Percentiles rank a stretch among this genome's conserved stretches.
These are phyloP conservation scores for Paracorniculantispora psalliotae DNA, from an alignment of 2,329 filamentous ascomycete genomes.

Conservation along the genomic window DNA sequence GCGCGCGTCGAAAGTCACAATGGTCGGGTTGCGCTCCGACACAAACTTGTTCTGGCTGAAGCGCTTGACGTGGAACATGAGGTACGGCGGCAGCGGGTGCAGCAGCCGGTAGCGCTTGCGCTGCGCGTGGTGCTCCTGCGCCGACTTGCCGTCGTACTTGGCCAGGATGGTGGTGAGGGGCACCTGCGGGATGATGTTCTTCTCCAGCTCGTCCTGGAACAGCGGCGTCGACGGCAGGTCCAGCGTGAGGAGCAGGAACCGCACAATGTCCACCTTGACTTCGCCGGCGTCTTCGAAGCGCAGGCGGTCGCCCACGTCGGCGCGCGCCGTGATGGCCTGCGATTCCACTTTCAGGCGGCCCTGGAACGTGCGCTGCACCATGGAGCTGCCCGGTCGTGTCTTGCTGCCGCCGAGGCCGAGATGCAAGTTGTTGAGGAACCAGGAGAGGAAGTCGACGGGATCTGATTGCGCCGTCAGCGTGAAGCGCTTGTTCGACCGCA, in stretches of 20 bases:
- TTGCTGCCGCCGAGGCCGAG: slow-evolving; percentile 86
- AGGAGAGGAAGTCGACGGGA: slow-evolving; percentile 91
- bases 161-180: slow-evolving; percentile 76
- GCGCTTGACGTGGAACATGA: slow-evolving; percentile 93
- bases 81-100: slow-evolving; percentile 84
- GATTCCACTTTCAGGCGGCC: slow-evolving; percentile 88
- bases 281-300: slow-evolving; percentile 87
- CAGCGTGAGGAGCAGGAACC: slow-evolving; percentile 87
- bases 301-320: slow-evolving; percentile 78
- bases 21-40: slow-evolving; percentile 91
- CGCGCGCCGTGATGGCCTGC: slow-evolving; percentile 86
- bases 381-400: slow-evolving; percentile 75
- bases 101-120: slow-evolving; percentile 84
- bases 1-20: slow-evolving; percentile 88
- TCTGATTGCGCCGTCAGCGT: slow-evolving; percentile 87
- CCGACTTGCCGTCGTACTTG: slow-evolving; percentile 86
- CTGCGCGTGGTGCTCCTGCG: slow-evolving; percentile 84
- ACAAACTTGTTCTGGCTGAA: slow-evolving; percentile 98
- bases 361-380: slow-evolving; percentile 91
- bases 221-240: slow-evolving; percentile 88
- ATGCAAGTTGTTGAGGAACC: slow-evolving; percentile 96
- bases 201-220: slow-evolving; percentile 90
- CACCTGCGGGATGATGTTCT: slow-evolving; percentile 93
- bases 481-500: slow-evolving; percentile 88
- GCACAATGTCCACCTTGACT: slow-evolving; percentile 70